phyloP scores from a whole-genome alignment of 805 yeast genomes.

The Wickerhamomyces hampshirensis region DNA sequence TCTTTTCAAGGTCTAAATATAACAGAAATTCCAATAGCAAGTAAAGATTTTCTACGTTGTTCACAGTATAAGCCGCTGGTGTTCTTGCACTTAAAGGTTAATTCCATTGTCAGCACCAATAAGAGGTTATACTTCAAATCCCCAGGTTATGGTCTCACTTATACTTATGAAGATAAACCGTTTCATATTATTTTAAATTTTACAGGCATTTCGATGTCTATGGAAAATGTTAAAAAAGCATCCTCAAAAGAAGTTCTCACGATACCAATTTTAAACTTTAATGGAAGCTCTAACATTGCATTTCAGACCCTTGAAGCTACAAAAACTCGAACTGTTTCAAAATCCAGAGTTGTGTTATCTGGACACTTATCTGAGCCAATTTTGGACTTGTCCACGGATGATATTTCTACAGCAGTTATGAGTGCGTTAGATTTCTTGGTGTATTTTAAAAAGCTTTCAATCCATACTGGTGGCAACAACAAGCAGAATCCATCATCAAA shows the following conservation, averaged over 20 bases:
- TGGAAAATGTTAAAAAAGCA: conserved; percentile 22
- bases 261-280: conserved; percentile 25
- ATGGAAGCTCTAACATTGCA: conserved; percentile 35
- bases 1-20: conserved; percentile 17
- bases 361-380: conserved; percentile 40
- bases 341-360: conserved; percentile 32
- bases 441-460: conserved; percentile 2
- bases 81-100: conserved; percentile 16
- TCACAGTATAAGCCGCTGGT: conserved; percentile 20
- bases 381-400: conserved; percentile 38
- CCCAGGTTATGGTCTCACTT: conserved; percentile 45
- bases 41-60: conserved; percentile 15
- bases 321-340: conserved; percentile 17
- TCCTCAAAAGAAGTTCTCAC: conserved; percentile 16
- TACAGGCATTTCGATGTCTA: conserved; percentile 31
- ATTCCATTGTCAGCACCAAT: conserved; percentile 21
- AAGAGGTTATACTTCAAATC: conserved; percentile 28
- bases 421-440: conserved; percentile 19
- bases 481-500: too few species aligned
- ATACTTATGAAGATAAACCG: conserved; percentile 38
- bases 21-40: conserved; percentile 19
- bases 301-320: conserved; percentile 30
- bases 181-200: conserved; percentile 32
- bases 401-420: conserved; percentile 31
- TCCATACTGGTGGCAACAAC: too few species aligned